phyloP scores from a whole-genome alignment of 495 filamentous ascomycete genomes.

The Tetracladium setigerum region DNA sequence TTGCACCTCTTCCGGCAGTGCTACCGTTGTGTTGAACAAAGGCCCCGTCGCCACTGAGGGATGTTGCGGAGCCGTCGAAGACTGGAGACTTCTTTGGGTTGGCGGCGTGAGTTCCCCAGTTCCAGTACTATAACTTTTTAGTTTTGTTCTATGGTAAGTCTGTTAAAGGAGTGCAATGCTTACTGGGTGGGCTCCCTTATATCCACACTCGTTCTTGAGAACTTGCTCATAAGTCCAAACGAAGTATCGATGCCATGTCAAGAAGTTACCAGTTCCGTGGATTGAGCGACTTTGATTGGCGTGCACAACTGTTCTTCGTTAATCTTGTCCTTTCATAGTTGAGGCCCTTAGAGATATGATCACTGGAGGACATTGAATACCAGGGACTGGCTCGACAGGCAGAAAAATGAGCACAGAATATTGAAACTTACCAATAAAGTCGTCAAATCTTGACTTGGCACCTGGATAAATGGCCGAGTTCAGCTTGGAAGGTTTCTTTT shows the following conservation, averaged over 20 bases:
- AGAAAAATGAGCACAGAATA: constrained; percentile 9
- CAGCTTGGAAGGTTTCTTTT: constrained; percentile 35
- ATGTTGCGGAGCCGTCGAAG: constrained; percentile 57
- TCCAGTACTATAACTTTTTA: constrained; percentile 16
- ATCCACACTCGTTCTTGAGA: constrained; percentile 63
- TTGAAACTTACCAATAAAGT: constrained; percentile 47
- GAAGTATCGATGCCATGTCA: constrained; percentile 70
- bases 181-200: constrained; percentile 39
- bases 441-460: constrained; percentile 48
- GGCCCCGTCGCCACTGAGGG: constrained; percentile 55
- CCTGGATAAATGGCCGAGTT: constrained; percentile 33
- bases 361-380: too few relatives aligned
- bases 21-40: constrained; percentile 28
- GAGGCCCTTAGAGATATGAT: too few relatives aligned
- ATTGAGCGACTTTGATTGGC: constrained; percentile 56
- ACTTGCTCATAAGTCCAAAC: constrained; percentile 58
- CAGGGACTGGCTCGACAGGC: too few relatives aligned
- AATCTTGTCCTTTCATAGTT: too few relatives aligned
- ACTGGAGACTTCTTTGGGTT: constrained; percentile 49
- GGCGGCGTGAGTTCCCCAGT: constrained; percentile 49
- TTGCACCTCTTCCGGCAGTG: constrained; percentile 16
- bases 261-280: constrained; percentile 56
- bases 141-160: not conserved
- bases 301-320: constrained; percentile 51
- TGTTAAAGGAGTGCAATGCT: constrained; percentile 5